A percentile compares a stretch with the other conserved stretches of the same genome.
Evolutionary conservation across 345 rosid genomes (phyloP).

Genomic region (Eucalyptus coolabah): DNA sequence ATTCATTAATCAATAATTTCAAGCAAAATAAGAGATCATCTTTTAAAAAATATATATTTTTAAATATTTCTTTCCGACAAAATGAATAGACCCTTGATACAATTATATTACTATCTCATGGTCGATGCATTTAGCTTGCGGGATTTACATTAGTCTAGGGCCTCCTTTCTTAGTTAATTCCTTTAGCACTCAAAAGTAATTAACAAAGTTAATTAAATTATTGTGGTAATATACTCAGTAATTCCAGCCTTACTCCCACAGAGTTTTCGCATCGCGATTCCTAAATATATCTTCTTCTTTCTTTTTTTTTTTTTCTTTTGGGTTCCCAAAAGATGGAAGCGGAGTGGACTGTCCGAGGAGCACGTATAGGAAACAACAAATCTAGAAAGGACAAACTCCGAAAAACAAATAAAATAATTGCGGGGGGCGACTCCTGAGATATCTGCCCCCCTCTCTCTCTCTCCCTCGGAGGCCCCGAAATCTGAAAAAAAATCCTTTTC

Average conservation of each 20-base stretch:
- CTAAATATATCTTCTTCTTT: background rate
- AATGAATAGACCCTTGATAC: no score
- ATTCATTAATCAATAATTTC: no score
- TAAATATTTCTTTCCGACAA: rapidly evolving
- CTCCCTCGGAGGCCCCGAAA: background rate
- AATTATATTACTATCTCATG: background rate
- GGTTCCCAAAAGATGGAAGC: background rate
- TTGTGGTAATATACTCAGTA: background rate
- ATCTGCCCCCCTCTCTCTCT: background rate
- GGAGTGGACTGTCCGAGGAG: background rate
- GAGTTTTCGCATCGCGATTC: background rate
- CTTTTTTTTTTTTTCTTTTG: background rate
- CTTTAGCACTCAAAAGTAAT: background rate
- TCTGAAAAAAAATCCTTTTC: background rate
- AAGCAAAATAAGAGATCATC: no score
- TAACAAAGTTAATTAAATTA: no score
- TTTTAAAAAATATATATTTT: no score
- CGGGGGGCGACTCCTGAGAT: background rate
- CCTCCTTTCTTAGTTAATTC: background rate
- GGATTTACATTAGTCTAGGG: background rate
- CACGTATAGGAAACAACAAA: background rate
- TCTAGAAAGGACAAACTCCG: background rate
- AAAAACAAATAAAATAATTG: background rate
- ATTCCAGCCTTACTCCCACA: background rate
- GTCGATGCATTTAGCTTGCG: background rate